Evolutionary conservation across 352 stramenopile species (phyloP).

Genomic region (Pythium plurisporium): DNA sequence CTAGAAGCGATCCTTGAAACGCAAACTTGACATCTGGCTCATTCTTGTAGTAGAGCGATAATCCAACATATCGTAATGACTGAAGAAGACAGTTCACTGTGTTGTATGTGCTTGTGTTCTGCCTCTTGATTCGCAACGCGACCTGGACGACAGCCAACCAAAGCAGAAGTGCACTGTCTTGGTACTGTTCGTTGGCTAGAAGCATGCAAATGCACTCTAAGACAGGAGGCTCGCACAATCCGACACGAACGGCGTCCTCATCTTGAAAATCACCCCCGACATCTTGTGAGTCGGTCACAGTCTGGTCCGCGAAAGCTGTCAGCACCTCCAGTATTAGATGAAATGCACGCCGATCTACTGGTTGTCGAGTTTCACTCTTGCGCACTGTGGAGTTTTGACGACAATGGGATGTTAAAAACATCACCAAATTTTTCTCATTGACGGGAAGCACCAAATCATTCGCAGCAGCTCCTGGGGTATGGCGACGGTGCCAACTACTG

Average conservation of each 20-base stretch:
- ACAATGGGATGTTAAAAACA: constrained; percentile 50
- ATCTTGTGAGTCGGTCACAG: too few species aligned
- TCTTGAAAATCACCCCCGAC: too few species aligned
- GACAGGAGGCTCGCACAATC: constrained; percentile 32
- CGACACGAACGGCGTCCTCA: constrained; percentile 25
- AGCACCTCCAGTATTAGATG: constrained; percentile 40
- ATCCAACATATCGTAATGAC: constrained; percentile 39
- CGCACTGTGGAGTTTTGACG: constrained; percentile 25
- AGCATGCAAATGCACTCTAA: constrained; percentile 46
- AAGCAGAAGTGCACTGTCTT: constrained; percentile 32
- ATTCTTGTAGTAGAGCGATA: constrained; percentile 36
- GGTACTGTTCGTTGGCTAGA: constrained; percentile 27
- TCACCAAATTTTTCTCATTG: constrained; percentile 33
- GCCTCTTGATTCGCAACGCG: constrained; percentile 27
- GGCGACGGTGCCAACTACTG: constrained; percentile 13
- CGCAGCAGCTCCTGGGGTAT: constrained; percentile 3
- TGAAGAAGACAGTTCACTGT: constrained; percentile 49
- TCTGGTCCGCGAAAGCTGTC: constrained; percentile 22
- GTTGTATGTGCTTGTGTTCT: constrained; percentile 39
- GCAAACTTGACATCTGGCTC: constrained; percentile 23
- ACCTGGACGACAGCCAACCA: constrained; percentile 38
- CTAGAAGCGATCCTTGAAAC: constrained; percentile 19
- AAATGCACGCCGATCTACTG: constrained; percentile 31
- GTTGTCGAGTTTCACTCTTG: constrained; percentile 7
- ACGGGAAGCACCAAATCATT: constrained; percentile 14